Percentiles rank a stretch among this genome's conserved stretches.
phyloP scores from a whole-genome alignment of 1,284 basidiomycete species.

The Laetiporus sulphureus region DNA sequence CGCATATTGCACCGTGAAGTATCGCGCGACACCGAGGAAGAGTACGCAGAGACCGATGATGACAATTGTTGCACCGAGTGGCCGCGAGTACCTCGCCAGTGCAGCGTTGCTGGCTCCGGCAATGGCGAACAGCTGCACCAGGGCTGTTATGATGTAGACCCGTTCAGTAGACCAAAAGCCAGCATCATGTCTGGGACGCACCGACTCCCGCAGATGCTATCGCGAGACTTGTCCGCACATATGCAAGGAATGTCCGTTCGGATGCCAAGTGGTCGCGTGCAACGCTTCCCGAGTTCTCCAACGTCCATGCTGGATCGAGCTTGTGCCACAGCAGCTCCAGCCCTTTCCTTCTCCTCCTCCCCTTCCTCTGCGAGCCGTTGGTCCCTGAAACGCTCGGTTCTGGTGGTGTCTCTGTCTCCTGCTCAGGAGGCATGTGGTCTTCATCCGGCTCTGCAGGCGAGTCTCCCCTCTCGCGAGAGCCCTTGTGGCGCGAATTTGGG shows the following conservation, averaged over 20 bases:
- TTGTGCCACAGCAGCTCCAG: conserved; percentile 1
- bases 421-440: no score
- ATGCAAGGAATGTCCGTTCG: conserved; percentile 53
- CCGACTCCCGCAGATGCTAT: conserved; percentile 46
- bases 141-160: conserved; percentile 28
- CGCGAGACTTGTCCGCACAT: conserved; percentile 49
- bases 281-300: conserved; percentile 53
- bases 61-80: conserved; percentile 48
- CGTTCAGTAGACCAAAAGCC: no score
- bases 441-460: no score
- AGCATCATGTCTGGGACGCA: no score
- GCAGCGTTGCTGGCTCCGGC: conserved; percentile 24
- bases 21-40: conserved; percentile 42
- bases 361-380: no score
- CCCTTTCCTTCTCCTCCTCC: neutral
- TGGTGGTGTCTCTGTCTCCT: no score
- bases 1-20: conserved; percentile 49
- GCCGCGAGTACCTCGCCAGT: conserved; percentile 39
- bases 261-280: conserved; percentile 56
- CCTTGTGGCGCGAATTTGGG: no score
- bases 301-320: conserved; percentile 26
- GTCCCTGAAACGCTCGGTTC: no score
- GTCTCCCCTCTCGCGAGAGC: no score
- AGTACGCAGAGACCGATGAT: conserved; percentile 46
- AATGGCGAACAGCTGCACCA: conserved; percentile 53